Evolutionary conservation across 495 filamentous ascomycete genomes (phyloP).

Genomic region (Penicillium flavigenum): DNA sequence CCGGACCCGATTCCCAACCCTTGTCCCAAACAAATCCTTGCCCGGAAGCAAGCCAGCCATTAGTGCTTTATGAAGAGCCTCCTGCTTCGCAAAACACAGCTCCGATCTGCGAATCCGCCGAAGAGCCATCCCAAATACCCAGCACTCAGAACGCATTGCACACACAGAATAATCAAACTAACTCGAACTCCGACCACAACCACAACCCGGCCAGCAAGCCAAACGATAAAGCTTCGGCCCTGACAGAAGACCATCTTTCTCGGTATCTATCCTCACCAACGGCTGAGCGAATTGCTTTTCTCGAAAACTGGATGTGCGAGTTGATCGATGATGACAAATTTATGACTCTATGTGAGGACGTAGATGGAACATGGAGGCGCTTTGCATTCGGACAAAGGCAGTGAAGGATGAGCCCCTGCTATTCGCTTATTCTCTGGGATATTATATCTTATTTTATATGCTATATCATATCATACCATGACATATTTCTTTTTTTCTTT

Average conservation of each 20-base stretch:
- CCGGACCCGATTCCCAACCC: not conserved
- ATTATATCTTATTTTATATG: not conserved
- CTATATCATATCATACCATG: not conserved
- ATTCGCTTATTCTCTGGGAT: not conserved
- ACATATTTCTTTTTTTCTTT: no score
- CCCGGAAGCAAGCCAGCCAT: not conserved
- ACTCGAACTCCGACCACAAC: not conserved
- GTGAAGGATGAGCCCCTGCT: not conserved
- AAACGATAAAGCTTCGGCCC: not conserved
- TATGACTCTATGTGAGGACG: conserved; percentile 41
- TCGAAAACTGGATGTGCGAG: conserved; percentile 48
- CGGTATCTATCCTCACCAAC: conserved; percentile 35
- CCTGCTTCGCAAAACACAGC: not conserved
- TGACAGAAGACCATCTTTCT: conserved; percentile 32
- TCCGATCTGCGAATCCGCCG: not conserved
- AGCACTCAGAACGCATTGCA: not conserved
- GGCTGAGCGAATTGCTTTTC: conserved; percentile 32
- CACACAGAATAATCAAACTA: not conserved
- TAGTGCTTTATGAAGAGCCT: not conserved
- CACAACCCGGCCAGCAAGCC: not conserved
- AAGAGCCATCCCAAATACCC: not conserved
- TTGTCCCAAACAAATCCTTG: not conserved
- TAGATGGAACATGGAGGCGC: conserved; percentile 46
- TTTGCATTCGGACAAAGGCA: conserved; percentile 39
- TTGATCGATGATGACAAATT: conserved; percentile 48